Evolutionary conservation across 208 protist species (phyloP).

Genomic region (Spongospora subterranea): DNA sequence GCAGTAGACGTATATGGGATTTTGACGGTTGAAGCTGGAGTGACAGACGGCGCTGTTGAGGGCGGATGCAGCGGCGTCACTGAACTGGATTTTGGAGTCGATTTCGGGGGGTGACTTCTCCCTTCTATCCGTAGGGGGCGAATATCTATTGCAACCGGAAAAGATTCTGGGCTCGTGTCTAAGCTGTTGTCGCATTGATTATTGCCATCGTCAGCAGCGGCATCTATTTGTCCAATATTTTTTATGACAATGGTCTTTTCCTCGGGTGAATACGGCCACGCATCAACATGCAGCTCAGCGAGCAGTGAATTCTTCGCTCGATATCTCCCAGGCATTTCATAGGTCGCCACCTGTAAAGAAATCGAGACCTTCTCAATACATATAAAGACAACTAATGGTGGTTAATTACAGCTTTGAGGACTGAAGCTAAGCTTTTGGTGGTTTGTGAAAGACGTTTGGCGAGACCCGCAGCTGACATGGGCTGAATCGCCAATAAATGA

Average conservation of each 20-base stretch:
- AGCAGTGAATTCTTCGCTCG: not conserved
- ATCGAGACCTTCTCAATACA: not conserved
- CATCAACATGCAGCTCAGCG: not conserved
- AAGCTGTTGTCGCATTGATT: no score
- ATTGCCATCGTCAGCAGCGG: conserved; percentile 2
- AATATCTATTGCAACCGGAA: no score
- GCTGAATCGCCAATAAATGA: conserved; percentile 7
- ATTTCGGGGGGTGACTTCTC: no score
- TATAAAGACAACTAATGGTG: not conserved
- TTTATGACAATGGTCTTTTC: not conserved
- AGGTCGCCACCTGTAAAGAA: not conserved
- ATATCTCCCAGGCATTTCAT: conserved; percentile 31
- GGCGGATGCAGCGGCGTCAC: no score
- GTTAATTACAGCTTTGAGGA: conserved; percentile 10
- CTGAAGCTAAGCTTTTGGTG: not conserved
- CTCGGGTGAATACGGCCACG: not conserved
- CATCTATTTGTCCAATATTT: not conserved
- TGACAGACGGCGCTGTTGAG: no score
- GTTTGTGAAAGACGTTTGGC: not conserved
- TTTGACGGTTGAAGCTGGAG: no score
- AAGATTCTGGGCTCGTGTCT: no score
- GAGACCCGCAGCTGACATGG: not conserved
- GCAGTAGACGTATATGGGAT: no score
- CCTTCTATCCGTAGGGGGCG: no score
- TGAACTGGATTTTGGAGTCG: no score